Conservation (phyloP, 2,329 filamentous ascomycete species). For the Xylariales sp. region DNA sequence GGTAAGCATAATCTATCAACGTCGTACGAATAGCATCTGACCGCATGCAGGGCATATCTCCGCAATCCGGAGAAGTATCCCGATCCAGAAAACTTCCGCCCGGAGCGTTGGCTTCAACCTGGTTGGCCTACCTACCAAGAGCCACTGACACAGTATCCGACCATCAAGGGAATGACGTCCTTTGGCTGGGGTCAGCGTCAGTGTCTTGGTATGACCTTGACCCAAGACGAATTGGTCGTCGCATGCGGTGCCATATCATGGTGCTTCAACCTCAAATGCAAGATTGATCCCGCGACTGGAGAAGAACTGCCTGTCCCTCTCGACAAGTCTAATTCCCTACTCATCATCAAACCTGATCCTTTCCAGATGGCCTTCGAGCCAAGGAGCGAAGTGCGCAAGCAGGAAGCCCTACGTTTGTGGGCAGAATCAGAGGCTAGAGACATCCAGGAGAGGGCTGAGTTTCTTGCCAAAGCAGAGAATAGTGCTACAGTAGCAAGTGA, state of each 20-base stretch:
- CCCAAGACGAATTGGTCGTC: conserved; percentile 42
- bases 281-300: conserved; percentile 37
- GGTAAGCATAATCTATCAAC: conserved; percentile 20
- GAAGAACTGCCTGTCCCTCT: conserved; percentile 36
- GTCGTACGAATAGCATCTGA: background rate
- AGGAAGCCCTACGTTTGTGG: conserved; percentile 35
- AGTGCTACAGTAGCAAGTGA: too few relatives aligned
- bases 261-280: conserved; percentile 36
- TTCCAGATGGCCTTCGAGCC: conserved; percentile 52
- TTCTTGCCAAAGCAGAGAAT: conserved; percentile 15
- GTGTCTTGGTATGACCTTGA: conserved; percentile 30
- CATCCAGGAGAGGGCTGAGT: conserved; percentile 20
- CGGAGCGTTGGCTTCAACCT: conserved; percentile 47
- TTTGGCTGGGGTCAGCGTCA: conserved; percentile 51
- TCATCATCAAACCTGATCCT: conserved; percentile 53
- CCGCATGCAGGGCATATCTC: conserved; percentile 41
- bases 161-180: conserved; percentile 46
- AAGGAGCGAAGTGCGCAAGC: conserved; percentile 34
- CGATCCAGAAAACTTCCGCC: conserved; percentile 45
- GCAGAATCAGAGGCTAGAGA: conserved; percentile 26
- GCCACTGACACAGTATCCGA: conserved; percentile 45
- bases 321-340: conserved; percentile 47
- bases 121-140: conserved; percentile 48
- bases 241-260: conserved; percentile 45
- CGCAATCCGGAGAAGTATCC: conserved; percentile 47